Evolutionary conservation across 192 early-diverging fungal species (phyloP), one percentile per base, ranked within the genome.

Genomic region (Allomyces javanicus): DNA sequence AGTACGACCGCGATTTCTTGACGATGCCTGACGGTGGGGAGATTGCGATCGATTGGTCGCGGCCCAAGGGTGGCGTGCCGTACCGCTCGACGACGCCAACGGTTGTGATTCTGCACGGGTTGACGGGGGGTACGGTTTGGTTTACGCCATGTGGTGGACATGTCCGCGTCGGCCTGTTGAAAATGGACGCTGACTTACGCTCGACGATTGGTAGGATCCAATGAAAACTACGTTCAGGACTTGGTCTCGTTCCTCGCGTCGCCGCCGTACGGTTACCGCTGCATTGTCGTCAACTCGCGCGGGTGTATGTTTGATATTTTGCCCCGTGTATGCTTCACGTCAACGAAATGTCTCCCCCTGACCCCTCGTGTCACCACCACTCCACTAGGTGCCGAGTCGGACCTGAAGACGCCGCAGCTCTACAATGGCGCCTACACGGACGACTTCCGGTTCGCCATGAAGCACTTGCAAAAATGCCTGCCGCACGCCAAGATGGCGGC

Each of bases 31-130:
- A 97, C 72, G 92, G 92, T 21, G 95, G 95, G 62, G 82, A 85
- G 40, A 75, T 92, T 62, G 80, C 91, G 1, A 70, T 95, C 26
- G 95, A 97, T 75, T 97, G 92, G 92, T 77, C 84, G 23, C 89
- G 87, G 12, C 71, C 78, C 9, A 69, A 79, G 33, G 68, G 63
- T 21, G 71, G 75, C 40, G 77, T 78, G 68, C 82, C 83, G 50
- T 61, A 22, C 64, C 72, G 76, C 2, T 79, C 81, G 64, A 73
- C 76, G 66, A 85, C 83, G 17, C 90, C 92, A 0, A 89, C 86
- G 27, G 72, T 95, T 44, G 77, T 97, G 7, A 77, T 92, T 55
- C 76, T 89, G 17, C 95, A 95, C 72, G 93, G 95, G 25, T 72
- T 97, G 67, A 93, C 93, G 9, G 95, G 95, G 62, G 33, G 33